Conservation (phyloP, 352 stramenopile genomes). For the Phytophthora idaei region DNA sequence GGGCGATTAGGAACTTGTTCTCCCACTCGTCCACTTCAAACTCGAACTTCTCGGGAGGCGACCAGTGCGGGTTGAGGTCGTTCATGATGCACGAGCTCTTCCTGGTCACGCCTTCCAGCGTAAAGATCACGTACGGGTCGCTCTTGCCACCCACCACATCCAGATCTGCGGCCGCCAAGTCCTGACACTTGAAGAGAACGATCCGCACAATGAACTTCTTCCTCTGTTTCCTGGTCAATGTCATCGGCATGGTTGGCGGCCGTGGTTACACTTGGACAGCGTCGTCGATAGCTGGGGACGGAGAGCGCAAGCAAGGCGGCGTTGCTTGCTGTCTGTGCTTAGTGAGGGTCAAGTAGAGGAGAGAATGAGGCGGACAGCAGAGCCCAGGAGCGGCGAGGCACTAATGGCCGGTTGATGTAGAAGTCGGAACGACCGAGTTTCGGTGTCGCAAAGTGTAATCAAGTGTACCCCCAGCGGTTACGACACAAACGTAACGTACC, state of each 20-base stretch:
- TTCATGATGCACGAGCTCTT: slow-evolving; percentile 77
- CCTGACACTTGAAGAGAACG: slow-evolving; percentile 68
- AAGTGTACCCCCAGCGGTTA: not conserved
- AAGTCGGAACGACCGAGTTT: slow-evolving; percentile 33
- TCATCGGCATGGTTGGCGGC: slow-evolving; percentile 6
- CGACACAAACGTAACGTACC: not conserved
- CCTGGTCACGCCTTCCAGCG: slow-evolving; percentile 44
- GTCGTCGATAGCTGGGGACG: not conserved
- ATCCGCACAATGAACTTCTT: slow-evolving; percentile 59
- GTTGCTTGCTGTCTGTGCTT: not conserved
- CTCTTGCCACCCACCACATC: slow-evolving; percentile 68
- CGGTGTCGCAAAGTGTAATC: slow-evolving; percentile 26
- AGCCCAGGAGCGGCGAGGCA: slow-evolving; percentile 2
- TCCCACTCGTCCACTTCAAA: slow-evolving; percentile 69
- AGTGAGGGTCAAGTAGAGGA: not conserved
- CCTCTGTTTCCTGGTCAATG: slow-evolving; percentile 15
- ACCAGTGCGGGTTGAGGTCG: slow-evolving; percentile 73
- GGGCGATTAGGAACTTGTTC: slow-evolving; percentile 64
- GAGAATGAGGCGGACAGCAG: not conserved
- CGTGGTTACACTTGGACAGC: slow-evolving; percentile 6
- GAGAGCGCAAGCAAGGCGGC: not conserved
- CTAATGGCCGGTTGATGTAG: slow-evolving; percentile 19
- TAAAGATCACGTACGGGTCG: slow-evolving; percentile 78
- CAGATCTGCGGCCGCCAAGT: slow-evolving; percentile 56
- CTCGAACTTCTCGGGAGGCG: slow-evolving; percentile 75